These are phyloP conservation scores for Populus hybrid DNA, from an alignment of 441 rosid genomes.

Conservation along the genomic window DNA sequence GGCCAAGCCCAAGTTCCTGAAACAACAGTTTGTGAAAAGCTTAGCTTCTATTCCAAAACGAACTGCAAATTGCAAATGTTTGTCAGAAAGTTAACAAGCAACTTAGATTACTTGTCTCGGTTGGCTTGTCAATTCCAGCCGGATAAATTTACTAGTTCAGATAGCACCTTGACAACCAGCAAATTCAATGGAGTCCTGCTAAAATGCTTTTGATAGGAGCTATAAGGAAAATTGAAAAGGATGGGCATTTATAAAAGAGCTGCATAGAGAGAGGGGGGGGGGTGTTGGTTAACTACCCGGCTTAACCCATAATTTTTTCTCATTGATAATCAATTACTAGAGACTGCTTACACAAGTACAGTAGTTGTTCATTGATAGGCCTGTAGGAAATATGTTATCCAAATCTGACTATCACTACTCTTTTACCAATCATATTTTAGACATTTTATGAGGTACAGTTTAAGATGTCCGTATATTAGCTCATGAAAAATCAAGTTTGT, in stretches of 20 bases:
- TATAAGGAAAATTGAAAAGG: no score
- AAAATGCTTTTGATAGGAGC: no score
- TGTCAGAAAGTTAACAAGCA: background rate
- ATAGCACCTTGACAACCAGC: background rate
- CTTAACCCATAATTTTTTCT: background rate
- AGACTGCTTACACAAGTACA: background rate
- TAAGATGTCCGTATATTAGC: background rate
- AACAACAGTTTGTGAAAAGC: slow-evolving; percentile 6
- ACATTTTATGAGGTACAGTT: background rate
- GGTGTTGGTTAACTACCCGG: no score
- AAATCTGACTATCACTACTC: background rate
- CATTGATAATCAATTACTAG: background rate
- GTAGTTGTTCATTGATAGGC: background rate
- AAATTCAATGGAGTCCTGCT: background rate
- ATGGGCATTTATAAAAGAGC: no score
- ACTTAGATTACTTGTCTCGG: background rate
- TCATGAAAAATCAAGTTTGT: background rate
- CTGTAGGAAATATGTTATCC: background rate
- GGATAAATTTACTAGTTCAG: background rate
- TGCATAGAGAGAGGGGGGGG: no score
- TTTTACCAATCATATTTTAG: background rate
- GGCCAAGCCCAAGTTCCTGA: slow-evolving; percentile 95
- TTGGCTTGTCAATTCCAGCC: background rate
- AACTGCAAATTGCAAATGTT: background rate
- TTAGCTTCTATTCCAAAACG: slow-evolving; percentile 1